Conservation (phyloP, 2,329 filamentous ascomycete species). For the Sphaceloma murrayae region DNA sequence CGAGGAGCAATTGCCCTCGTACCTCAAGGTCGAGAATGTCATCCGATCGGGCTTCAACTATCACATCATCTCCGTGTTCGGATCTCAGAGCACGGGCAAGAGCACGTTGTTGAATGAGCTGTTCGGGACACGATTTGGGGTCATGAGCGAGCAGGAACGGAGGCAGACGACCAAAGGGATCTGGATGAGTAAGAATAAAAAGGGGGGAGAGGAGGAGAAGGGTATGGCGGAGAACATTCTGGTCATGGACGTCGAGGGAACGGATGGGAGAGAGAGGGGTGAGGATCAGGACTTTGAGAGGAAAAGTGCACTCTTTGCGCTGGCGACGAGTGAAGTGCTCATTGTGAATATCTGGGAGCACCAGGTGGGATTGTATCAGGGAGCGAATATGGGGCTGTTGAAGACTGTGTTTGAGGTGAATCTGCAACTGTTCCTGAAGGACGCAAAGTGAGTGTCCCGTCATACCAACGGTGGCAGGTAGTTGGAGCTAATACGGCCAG, state of each 20-base stretch:
- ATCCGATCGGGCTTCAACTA: conserved; percentile 95
- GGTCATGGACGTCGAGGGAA: conserved; percentile 98
- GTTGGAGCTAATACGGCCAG: conserved; percentile 35
- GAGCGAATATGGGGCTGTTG: conserved; percentile 94
- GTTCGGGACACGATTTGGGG: conserved; percentile 90
- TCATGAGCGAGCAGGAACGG: conserved; percentile 92
- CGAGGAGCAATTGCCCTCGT: conserved; percentile 69
- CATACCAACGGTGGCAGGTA: neutral
- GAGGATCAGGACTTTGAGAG: conserved; percentile 99
- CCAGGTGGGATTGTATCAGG: conserved; percentile 94
- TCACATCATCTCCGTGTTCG: conserved; percentile 97
- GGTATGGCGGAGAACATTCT: conserved; percentile 94
- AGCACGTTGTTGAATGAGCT: conserved; percentile 93
- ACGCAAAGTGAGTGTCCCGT: conserved; percentile 59
- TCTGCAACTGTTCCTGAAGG: conserved; percentile 90
- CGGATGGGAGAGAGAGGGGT: conserved; percentile 87
- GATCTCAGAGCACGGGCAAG: conserved; percentile 96
- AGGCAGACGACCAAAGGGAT: conserved; percentile 98
- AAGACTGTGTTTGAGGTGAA: conserved; percentile 99
- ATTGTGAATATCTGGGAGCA: conserved; percentile 99
- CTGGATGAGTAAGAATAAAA: conserved; percentile 98
- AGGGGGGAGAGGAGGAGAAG: conserved; percentile 33
- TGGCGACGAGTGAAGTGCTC: conserved; percentile 94
- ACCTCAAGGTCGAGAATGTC: conserved; percentile 69
- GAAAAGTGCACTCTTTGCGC: conserved; percentile 92